Conservation (phyloP, 2,329 filamentous ascomycete species). For the Trichoderma aggressivum region DNA sequence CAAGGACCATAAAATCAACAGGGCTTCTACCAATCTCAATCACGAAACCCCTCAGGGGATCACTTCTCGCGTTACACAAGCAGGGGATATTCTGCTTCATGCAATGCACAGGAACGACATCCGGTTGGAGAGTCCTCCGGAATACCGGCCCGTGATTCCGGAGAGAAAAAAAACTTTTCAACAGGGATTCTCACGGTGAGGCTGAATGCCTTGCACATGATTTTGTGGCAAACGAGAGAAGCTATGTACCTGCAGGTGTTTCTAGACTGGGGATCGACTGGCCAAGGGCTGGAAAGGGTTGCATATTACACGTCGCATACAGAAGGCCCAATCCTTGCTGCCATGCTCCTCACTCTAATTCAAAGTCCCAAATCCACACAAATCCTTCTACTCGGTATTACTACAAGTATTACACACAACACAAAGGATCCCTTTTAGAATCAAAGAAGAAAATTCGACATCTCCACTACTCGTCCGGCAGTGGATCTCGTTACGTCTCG, state of each 20-base stretch:
- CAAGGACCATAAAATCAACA: neutral
- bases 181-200: neutral
- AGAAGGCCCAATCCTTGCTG: neutral
- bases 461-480: neutral
- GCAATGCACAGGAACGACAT: conserved; percentile 17
- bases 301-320: neutral
- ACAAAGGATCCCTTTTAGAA: neutral
- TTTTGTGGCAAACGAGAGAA: neutral
- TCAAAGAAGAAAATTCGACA: neutral
- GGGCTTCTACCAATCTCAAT: conserved; percentile 4
- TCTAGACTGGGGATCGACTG: neutral
- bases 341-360: neutral
- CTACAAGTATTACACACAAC: too few relatives aligned
- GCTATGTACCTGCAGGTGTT: neutral
- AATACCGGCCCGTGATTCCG: neutral
- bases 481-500: conserved; percentile 3
- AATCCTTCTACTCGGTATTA: too few relatives aligned
- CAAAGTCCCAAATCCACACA: neutral
- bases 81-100: neutral
- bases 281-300: neutral
- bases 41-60: neutral
- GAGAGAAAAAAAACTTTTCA: neutral
- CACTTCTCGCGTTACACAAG: neutral
- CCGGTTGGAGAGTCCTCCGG: conserved; percentile 14
- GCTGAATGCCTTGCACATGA: neutral